phyloP scores from a whole-genome alignment of 1,284 basidiomycete genomes.

The Mycena citricolor region DNA sequence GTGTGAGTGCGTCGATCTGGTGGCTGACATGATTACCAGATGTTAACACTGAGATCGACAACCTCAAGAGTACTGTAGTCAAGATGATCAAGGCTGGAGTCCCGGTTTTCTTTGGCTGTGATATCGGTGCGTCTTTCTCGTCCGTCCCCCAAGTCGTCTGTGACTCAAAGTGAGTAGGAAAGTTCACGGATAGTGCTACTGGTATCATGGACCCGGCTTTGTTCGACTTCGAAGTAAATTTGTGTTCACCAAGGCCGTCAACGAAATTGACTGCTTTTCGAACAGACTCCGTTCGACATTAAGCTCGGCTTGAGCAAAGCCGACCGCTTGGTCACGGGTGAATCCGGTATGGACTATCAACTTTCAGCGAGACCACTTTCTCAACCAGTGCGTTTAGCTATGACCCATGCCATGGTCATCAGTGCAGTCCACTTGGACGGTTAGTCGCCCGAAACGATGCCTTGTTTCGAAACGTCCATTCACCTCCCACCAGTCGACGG shows the following conservation, averaged over 20 bases:
- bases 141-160: no score
- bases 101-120: conserved; percentile 95
- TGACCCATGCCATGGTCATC: conserved; percentile 96
- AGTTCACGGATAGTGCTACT: conserved; percentile 66
- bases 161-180: conserved; percentile 37
- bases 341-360: conserved; percentile 43
- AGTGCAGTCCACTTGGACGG: conserved; percentile 85
- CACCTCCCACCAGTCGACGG: conserved; percentile 44
- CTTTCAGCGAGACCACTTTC: background rate
- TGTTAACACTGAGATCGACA: conserved; percentile 84
- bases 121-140: conserved; percentile 41
- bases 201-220: conserved; percentile 89
- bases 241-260: background rate
- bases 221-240: conserved; percentile 74
- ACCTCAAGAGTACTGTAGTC: conserved; percentile 80
- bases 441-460: no score
- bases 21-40: conserved; percentile 45
- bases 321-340: conserved; percentile 78
- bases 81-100: conserved; percentile 87
- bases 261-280: background rate
- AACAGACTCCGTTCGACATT: conserved; percentile 57
- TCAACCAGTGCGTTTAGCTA: conserved; percentile 39
- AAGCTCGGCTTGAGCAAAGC: conserved; percentile 74
- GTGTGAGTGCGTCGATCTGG: background rate
- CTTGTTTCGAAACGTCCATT: background rate